Percentiles rank a stretch among this genome's conserved stretches.
These are phyloP conservation scores for Xylaria grammica DNA, from an alignment of 495 filamentous ascomycete species.

Conservation along the genomic window DNA sequence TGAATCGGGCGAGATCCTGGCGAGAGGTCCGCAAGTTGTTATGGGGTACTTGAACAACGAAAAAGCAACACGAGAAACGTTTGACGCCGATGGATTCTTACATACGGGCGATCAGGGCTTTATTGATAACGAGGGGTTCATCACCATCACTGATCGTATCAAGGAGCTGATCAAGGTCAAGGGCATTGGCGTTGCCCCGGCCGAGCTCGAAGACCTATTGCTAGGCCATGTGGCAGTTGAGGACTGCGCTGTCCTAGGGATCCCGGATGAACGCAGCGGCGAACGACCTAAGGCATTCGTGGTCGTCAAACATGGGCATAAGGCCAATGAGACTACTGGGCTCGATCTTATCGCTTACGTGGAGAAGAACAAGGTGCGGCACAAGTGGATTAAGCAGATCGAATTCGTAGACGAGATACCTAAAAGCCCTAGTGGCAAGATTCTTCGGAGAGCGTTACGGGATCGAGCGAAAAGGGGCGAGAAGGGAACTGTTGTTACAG, in stretches of 20 bases:
- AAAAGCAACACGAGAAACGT: constrained; percentile 61
- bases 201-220: constrained; percentile 69
- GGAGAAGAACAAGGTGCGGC: constrained; percentile 63
- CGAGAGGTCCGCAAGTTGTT: constrained; percentile 60
- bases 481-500: constrained; percentile 5
- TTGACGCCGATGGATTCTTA: constrained; percentile 65
- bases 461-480: constrained; percentile 29
- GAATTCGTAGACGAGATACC: constrained; percentile 68
- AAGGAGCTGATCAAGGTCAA: constrained; percentile 83
- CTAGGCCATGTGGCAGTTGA: constrained; percentile 63
- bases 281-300: constrained; percentile 71
- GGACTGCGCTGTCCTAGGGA: constrained; percentile 63
- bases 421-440: constrained; percentile 73
- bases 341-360: constrained; percentile 59
- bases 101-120: constrained; percentile 72
- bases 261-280: constrained; percentile 65
- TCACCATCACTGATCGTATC: constrained; percentile 76
- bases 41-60: constrained; percentile 57
- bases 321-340: constrained; percentile 39
- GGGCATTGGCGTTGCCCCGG: constrained; percentile 71
- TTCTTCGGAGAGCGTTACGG: constrained; percentile 63
- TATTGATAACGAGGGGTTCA: constrained; percentile 62
- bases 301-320: constrained; percentile 51
- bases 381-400: constrained; percentile 70
- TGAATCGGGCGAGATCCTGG: constrained; percentile 65